A percentile compares a stretch with the other conserved stretches of the same genome.
Conservation (phyloP, 768 basidiomycete species). For the Coprinellus micaceus region DNA sequence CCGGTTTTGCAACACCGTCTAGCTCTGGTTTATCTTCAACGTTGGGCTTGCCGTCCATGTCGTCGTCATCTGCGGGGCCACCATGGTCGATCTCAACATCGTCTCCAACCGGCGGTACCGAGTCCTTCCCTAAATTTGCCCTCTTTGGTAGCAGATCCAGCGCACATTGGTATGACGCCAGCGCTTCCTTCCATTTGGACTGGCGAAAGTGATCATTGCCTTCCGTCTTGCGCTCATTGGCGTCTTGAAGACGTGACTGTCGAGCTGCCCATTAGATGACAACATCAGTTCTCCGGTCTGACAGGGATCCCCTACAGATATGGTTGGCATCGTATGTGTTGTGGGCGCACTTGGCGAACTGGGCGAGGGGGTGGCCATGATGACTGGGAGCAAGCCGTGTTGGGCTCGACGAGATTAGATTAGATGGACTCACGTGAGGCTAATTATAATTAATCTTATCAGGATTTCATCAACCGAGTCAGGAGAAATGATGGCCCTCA, state of each 20-base stretch:
- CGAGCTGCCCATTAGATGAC: neutral
- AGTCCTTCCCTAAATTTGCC: conserved; percentile 13
- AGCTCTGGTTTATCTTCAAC: neutral
- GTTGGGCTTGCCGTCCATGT: neutral
- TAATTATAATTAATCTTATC: conserved; percentile 2
- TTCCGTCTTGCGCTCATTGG: conserved; percentile 63
- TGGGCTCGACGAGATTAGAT: conserved; percentile 7
- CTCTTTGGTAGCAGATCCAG: conserved; percentile 63
- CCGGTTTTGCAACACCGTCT: conserved; percentile 11
- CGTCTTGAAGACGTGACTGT: conserved; percentile 27
- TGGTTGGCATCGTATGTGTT: too few relatives aligned
- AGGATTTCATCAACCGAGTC: neutral
- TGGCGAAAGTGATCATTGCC: conserved; percentile 75
- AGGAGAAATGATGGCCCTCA: neutral
- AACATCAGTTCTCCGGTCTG: neutral
- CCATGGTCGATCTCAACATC: too few relatives aligned
- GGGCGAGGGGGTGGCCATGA: too few relatives aligned
- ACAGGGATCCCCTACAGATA: too few relatives aligned
- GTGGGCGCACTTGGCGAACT: too few relatives aligned
- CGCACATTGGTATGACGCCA: conserved; percentile 65
- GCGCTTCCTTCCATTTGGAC: conserved; percentile 64
- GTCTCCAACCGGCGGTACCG: too few relatives aligned
- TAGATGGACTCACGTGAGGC: neutral
- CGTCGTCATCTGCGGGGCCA: neutral
- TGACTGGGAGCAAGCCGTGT: too few relatives aligned